These are phyloP conservation scores for Priceomyces medius DNA, from an alignment of 805 yeast genomes.

Conservation along the genomic window DNA sequence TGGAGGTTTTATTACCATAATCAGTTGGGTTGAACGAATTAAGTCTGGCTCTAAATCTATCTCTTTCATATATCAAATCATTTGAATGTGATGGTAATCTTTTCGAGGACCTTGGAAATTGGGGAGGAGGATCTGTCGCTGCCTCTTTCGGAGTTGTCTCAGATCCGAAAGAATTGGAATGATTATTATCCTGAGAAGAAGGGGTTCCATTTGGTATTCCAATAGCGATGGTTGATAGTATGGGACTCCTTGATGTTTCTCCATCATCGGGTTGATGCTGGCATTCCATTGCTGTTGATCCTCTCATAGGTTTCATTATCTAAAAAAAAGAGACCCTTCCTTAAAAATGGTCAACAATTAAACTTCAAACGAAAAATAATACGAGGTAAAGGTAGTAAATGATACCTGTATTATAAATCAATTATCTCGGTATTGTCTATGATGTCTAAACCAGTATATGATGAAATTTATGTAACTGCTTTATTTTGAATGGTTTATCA, in stretches of 20 bases:
- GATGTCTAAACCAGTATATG: too few relatives aligned
- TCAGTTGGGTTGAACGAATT: slow-evolving; percentile 27
- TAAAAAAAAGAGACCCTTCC: too few relatives aligned
- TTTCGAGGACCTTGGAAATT: slow-evolving; percentile 19
- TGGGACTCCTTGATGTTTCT: neutral
- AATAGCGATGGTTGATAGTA: neutral
- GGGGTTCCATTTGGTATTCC: neutral
- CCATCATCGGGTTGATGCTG: neutral
- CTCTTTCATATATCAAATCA: slow-evolving; percentile 39
- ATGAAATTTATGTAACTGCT: too few relatives aligned
- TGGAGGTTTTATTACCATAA: slow-evolving; percentile 2
- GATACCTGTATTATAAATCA: too few relatives aligned
- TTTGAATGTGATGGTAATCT: slow-evolving; percentile 41
- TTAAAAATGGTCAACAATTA: too few relatives aligned
- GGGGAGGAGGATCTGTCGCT: neutral
- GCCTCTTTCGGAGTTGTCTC: neutral
- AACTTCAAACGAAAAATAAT: too few relatives aligned
- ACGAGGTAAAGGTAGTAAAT: too few relatives aligned
- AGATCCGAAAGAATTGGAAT: neutral
- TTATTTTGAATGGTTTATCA: too few relatives aligned
- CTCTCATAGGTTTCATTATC: neutral
- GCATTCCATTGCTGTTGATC: neutral
- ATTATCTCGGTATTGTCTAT: too few relatives aligned
- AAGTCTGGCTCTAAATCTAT: slow-evolving; percentile 40
- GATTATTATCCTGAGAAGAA: neutral